Evolutionary conservation across 257 asterid genomes (phyloP).

Genomic region (Anisodus acutangulus): DNA sequence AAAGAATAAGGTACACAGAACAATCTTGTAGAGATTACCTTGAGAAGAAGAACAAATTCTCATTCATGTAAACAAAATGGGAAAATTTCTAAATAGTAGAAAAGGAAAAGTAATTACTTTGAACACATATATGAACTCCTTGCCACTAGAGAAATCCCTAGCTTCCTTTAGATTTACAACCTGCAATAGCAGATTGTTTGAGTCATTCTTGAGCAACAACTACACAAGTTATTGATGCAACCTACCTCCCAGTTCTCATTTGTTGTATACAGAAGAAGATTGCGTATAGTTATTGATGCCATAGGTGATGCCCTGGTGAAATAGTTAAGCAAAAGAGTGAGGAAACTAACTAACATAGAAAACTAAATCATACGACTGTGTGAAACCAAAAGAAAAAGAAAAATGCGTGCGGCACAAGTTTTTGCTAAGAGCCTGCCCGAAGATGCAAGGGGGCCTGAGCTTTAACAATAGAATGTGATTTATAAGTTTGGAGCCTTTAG

Average conservation of each 20-base stretch:
- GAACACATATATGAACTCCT: conserved; percentile 91
- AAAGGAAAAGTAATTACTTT: conserved; percentile 57
- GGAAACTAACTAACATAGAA: neutral
- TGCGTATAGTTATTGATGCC: conserved; percentile 94
- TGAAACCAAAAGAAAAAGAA: conserved; percentile 21
- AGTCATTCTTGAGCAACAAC: conserved; percentile 37
- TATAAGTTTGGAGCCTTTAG: neutral
- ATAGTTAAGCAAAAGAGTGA: conserved; percentile 31
- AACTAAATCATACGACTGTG: neutral
- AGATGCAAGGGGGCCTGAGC: conserved; percentile 20
- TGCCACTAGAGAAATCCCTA: conserved; percentile 86
- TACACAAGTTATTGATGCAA: conserved; percentile 33
- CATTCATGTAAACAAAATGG: conserved; percentile 29
- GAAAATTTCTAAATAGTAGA: conserved; percentile 23
- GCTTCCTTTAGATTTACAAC: conserved; percentile 97
- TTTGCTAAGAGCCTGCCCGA: conserved; percentile 11
- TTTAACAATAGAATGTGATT: conserved; percentile 1
- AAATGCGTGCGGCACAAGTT: conserved; percentile 28
- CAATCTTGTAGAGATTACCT: neutral
- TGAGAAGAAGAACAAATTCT: neutral
- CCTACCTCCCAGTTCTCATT: conserved; percentile 93
- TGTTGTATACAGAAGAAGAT: conserved; percentile 89
- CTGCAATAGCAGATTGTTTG: conserved; percentile 49
- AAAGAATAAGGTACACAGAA: conserved; percentile 16
- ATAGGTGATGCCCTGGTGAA: conserved; percentile 95